phyloP scores from a whole-genome alignment of 495 filamentous ascomycete genomes.

The Pseudevernia furfuracea region DNA sequence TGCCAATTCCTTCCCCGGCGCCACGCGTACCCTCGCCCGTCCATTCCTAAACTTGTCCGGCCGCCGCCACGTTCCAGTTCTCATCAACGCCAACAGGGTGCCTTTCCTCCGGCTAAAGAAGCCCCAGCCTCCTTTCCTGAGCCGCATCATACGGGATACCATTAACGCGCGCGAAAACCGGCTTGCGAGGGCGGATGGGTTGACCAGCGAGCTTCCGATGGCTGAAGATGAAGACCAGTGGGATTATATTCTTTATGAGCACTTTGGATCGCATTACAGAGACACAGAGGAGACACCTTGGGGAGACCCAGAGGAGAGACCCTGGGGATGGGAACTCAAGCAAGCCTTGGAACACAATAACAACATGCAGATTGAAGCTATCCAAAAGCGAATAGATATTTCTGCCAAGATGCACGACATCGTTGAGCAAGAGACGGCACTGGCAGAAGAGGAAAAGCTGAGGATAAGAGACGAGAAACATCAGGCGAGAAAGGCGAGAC shows the following conservation, averaged over 20 bases:
- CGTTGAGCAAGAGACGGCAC: constrained; percentile 30
- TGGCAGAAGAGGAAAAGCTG: constrained; percentile 20
- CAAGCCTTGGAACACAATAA: constrained; percentile 10
- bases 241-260: constrained; percentile 37
- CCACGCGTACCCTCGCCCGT: constrained; percentile 36
- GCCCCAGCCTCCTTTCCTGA: constrained; percentile 54
- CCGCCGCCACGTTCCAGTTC: constrained; percentile 50
- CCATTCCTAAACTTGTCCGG: constrained; percentile 42
- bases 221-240: constrained; percentile 52
- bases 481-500: constrained; percentile 17
- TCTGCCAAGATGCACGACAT: constrained; percentile 44
- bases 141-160: constrained; percentile 48
- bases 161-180: constrained; percentile 34
- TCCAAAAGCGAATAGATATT: constrained; percentile 49
- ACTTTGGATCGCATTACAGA: constrained; percentile 9
- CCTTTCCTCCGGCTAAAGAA: constrained; percentile 66
- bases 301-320: constrained; percentile 6
- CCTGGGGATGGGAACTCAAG: constrained; percentile 22
- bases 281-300: constrained; percentile 10
- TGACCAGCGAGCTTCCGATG: constrained; percentile 30
- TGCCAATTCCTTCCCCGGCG: constrained; percentile 32
- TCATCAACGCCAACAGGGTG: constrained; percentile 51
- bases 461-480: constrained; percentile 13
- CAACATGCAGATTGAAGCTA: constrained; percentile 26
- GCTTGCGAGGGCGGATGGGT: constrained; percentile 31